These are phyloP conservation scores for Microcyclospora pomicola DNA, from an alignment of 2,329 filamentous ascomycete species.

Conservation along the genomic window DNA sequence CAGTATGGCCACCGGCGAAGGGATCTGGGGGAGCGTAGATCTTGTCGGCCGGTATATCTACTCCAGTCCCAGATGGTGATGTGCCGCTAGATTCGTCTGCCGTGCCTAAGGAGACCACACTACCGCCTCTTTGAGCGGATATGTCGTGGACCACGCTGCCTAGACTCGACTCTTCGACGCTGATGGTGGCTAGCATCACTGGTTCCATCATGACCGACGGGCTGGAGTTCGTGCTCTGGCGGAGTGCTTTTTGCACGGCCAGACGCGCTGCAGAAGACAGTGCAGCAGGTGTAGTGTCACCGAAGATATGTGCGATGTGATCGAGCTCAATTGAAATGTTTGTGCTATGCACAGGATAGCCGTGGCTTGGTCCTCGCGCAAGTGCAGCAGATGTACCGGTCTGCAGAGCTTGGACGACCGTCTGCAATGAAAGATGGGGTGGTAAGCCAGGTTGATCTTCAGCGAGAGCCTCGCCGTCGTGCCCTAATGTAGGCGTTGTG, in stretches of 20 bases:
- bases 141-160: conserved; percentile 75
- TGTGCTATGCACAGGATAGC: conserved; percentile 66
- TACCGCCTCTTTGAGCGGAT: conserved; percentile 56
- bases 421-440: conserved; percentile 36
- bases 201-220: conserved; percentile 70
- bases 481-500: conserved; percentile 35
- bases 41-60: conserved; percentile 47
- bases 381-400: conserved; percentile 75
- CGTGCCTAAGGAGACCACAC: conserved; percentile 56
- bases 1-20: conserved; percentile 35
- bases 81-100: conserved; percentile 8
- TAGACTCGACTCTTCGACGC: conserved; percentile 67
- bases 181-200: conserved; percentile 81
- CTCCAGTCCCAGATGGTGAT: conserved; percentile 18
- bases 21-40: conserved; percentile 86
- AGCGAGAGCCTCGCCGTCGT: conserved; percentile 27
- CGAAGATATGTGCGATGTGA: conserved; percentile 48
- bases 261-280: conserved; percentile 53
- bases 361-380: conserved; percentile 67
- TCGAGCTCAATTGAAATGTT: conserved; percentile 58
- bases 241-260: conserved; percentile 57
- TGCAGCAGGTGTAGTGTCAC: conserved; percentile 52
- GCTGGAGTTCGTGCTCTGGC: conserved; percentile 37
- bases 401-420: conserved; percentile 44
- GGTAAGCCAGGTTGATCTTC: conserved; percentile 38